Evolutionary conservation across 352 stramenopile genomes (phyloP).

Genomic region (Globisporangium paddicum): DNA sequence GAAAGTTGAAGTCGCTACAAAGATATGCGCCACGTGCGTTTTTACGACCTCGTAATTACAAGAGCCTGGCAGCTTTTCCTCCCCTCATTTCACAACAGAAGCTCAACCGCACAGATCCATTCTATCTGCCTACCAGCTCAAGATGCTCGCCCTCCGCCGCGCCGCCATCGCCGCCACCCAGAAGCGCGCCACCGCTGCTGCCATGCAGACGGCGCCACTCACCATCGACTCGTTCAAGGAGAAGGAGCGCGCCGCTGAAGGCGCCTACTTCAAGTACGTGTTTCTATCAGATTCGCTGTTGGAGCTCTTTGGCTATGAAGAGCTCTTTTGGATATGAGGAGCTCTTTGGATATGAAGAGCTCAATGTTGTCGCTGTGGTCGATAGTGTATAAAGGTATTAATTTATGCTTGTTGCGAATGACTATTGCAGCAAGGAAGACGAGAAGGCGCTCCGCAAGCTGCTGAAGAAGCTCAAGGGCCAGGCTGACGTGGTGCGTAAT

Average conservation of each 20-base stretch:
- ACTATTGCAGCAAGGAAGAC: conserved; percentile 69
- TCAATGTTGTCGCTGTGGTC: too few relatives aligned
- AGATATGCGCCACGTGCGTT: neutral
- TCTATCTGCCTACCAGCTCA: too few relatives aligned
- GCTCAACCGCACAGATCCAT: conserved; percentile 6
- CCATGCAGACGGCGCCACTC: conserved; percentile 40
- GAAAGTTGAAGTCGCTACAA: conserved; percentile 1
- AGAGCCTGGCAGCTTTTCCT: neutral
- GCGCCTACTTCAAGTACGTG: conserved; percentile 83
- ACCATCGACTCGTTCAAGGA: conserved; percentile 40
- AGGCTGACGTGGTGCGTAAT: conserved; percentile 65
- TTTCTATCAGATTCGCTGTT: neutral
- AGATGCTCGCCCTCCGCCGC: conserved; percentile 68
- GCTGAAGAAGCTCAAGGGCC: conserved; percentile 84
- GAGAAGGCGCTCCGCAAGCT: conserved; percentile 84
- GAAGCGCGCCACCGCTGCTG: conserved; percentile 31
- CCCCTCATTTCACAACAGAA: neutral
- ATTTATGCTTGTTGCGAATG: neutral
- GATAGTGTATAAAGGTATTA: too few relatives aligned
- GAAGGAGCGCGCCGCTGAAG: conserved; percentile 77
- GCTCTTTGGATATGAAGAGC: too few relatives aligned
- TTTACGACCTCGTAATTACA: conserved; percentile 11
- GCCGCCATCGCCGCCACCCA: conserved; percentile 33
- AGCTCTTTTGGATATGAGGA: too few relatives aligned
- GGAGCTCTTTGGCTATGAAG: neutral